Evolutionary conservation across 495 filamentous ascomycete genomes (phyloP).

Genomic region (Hypoxylon lienhwacheense): DNA sequence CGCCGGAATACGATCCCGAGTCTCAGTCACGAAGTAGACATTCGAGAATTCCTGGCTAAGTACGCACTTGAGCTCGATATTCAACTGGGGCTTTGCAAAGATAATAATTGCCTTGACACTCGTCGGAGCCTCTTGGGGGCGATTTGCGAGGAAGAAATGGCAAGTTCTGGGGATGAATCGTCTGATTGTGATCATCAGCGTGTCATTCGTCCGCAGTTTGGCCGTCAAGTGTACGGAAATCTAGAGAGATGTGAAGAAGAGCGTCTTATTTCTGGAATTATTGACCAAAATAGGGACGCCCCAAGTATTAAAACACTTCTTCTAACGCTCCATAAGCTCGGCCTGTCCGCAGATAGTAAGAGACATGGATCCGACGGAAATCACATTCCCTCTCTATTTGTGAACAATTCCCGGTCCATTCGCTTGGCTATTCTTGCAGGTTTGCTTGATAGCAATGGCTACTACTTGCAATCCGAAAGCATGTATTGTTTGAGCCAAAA

Average conservation of each 20-base stretch:
- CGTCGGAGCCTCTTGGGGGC: not conserved
- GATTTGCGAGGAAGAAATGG: not conserved
- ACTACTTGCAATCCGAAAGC: not conserved
- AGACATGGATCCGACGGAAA: no score
- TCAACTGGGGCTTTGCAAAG: not conserved
- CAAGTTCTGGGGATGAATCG: conserved; percentile 1
- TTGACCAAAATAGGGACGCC: not conserved
- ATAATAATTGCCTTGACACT: not conserved
- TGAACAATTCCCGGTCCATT: not conserved
- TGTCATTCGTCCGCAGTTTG: not conserved
- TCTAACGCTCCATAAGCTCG: not conserved
- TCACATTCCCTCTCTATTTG: not conserved
- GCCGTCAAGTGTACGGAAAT: not conserved
- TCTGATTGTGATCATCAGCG: not conserved
- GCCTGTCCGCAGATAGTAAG: not conserved
- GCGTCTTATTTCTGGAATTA: not conserved
- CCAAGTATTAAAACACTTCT: not conserved
- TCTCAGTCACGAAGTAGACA: not conserved
- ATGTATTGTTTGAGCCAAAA: not conserved
- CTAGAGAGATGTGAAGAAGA: not conserved
- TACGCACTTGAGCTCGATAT: not conserved
- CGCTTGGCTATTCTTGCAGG: conserved; percentile 1
- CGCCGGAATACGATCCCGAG: not conserved
- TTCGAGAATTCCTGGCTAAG: not conserved
- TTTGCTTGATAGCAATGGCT: not conserved